Base-by-base conservation (phyloP, 2,329 filamentous ascomycete species). In the Orbilia oligospora region DNA sequence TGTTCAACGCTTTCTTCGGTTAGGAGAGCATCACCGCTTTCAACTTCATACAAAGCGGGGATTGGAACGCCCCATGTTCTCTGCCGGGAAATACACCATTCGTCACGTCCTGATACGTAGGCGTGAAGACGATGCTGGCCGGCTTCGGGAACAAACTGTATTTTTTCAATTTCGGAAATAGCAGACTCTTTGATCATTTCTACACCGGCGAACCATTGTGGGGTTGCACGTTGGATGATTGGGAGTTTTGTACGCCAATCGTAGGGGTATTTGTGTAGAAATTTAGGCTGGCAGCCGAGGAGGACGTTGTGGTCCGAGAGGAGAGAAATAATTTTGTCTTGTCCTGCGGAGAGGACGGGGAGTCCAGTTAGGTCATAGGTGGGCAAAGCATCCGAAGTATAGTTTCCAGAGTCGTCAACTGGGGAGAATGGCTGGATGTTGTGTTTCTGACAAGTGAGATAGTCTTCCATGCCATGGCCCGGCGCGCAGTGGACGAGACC, bases 71-170 rank as follows among this genome's bases (percentile, higher is more conserved):
- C 96, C 96, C 96, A 99, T 12, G 93, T 92, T 63, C 96, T 90
- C 84, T 99, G 96, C 55, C 96, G 90, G 4, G 96, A 99, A 81
- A 99, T 97, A 83, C 96, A 99, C 96, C 96, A 99, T 84, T 99
- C 95, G 82, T 90, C 97, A 64, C 96, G 90, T 22, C 93, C 92
- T 82, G 91, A 91, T 33, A 99, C 87, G 82, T 98, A 99, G 83
- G 92, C 93, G 82, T 93, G 90, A 3, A 99, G 87, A 30, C 96
- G 89, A 5, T 89, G 88, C 80, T 89, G 90, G 5, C 94, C 94
- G 27, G 88, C 87, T 51, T 91, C 88, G 0, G 96, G 96, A 14
- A 97, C 87, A 82, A 98, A 99, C 0, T 86, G 87, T 24, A 98
- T 93, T 44, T 89, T 84, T 0, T 90, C 86, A 10, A 99, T 86